Evolutionary conservation across 2,329 filamentous ascomycete species (phyloP).

Genomic region (Colletotrichum incanum): DNA sequence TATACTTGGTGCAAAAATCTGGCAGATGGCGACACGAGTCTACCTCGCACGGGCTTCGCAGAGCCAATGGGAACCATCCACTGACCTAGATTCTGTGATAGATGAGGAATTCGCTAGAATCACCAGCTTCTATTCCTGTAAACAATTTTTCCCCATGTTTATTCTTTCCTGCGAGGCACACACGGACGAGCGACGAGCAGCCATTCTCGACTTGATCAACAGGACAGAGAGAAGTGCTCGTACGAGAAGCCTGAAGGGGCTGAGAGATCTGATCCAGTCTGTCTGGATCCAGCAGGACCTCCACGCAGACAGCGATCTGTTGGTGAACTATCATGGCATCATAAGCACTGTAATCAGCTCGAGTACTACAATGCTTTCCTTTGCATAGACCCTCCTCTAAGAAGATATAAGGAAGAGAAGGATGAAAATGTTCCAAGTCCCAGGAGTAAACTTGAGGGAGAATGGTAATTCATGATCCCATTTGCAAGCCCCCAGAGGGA

Average conservation of each 20-base stretch:
- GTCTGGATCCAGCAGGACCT: conserved; percentile 56
- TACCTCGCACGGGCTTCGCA: conserved; percentile 41
- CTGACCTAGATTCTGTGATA: conserved; percentile 43
- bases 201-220: conserved; percentile 51
- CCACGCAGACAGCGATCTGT: conserved; percentile 49
- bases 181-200: conserved; percentile 51
- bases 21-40: conserved; percentile 14
- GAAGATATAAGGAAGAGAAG: background rate
- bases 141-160: conserved; percentile 54
- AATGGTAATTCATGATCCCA: background rate
- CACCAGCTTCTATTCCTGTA: conserved; percentile 47
- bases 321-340: conserved; percentile 50
- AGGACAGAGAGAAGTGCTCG: conserved; percentile 43
- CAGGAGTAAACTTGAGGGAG: background rate
- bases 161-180: conserved; percentile 54
- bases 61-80: conserved; percentile 44
- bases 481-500: background rate
- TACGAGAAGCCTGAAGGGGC: conserved; percentile 47
- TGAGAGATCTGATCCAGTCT: conserved; percentile 47
- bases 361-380: background rate
- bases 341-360: conserved; percentile 41
- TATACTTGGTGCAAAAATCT: conserved; percentile 9
- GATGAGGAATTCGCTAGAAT: conserved; percentile 35
- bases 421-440: background rate
- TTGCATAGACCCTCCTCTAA: background rate